Conservation (phyloP, 1,284 basidiomycete species). For the Moesziomyces sp. region DNA sequence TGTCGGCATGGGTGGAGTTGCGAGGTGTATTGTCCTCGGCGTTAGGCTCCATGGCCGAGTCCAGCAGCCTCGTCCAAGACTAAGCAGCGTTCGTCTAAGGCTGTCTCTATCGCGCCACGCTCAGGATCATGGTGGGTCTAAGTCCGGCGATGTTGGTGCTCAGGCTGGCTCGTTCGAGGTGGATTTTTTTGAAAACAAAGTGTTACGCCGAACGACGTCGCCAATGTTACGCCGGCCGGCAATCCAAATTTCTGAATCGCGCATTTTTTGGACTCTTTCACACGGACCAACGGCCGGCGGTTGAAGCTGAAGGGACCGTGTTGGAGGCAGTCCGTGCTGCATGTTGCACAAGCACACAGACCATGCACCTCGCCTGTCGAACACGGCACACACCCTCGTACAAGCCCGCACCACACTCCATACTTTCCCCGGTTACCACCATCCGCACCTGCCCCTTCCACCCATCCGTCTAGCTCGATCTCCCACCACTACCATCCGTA, state of each 20-base stretch:
- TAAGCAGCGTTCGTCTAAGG: background rate
- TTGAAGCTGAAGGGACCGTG: too few relatives aligned
- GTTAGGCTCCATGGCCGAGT: background rate
- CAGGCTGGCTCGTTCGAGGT: too few relatives aligned
- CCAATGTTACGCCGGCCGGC: too few relatives aligned
- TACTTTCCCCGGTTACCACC: background rate
- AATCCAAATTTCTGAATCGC: too few relatives aligned
- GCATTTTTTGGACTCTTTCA: background rate
- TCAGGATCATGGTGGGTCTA: background rate
- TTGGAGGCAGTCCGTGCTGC: too few relatives aligned
- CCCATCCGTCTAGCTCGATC: background rate
- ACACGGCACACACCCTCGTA: conserved; percentile 1
- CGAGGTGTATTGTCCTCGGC: background rate
- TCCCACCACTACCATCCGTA: background rate
- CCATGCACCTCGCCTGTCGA: conserved; percentile 8
- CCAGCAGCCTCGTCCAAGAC: background rate
- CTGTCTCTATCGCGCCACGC: background rate
- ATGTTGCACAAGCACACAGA: too few relatives aligned
- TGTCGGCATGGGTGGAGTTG: background rate
- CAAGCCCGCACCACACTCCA: too few relatives aligned
- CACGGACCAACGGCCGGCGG: background rate
- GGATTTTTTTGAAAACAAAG: too few relatives aligned
- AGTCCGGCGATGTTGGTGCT: too few relatives aligned
- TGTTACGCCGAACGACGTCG: too few relatives aligned
- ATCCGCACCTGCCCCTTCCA: background rate